phyloP scores from a whole-genome alignment of 768 basidiomycete genomes.

The Galerina marginata region DNA sequence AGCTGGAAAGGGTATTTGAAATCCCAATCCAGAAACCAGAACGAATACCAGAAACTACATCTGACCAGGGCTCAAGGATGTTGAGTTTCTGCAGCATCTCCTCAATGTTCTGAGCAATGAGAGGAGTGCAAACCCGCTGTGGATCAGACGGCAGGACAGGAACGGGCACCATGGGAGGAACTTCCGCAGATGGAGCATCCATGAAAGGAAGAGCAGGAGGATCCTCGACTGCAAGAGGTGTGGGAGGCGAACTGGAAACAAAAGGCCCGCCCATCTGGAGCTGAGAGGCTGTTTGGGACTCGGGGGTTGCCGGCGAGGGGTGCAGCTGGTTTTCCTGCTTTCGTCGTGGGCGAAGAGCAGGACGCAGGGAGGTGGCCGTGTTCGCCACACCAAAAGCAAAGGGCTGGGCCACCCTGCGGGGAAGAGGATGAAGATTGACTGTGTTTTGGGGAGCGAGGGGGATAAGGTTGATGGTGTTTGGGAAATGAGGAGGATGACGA shows the following conservation, averaged over 20 bases:
- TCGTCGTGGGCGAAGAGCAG: neutral
- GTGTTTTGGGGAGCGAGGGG: neutral
- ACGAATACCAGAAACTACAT: conserved; percentile 35
- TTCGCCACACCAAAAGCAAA: neutral
- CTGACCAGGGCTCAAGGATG: conserved; percentile 26
- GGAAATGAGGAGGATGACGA: no score
- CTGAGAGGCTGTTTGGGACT: conserved; percentile 13
- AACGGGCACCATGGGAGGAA: conserved; percentile 31
- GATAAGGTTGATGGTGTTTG: no score
- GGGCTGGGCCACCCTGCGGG: neutral
- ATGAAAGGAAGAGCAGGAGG: conserved; percentile 30
- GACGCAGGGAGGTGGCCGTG: neutral
- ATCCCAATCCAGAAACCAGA: conserved; percentile 44
- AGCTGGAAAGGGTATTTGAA: conserved; percentile 2
- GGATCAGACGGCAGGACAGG: conserved; percentile 35
- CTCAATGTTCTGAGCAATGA: conserved; percentile 20
- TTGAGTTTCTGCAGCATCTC: conserved; percentile 20
- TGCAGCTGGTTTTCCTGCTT: conserved; percentile 4
- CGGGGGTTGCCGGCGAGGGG: conserved; percentile 7
- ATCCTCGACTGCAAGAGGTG: conserved; percentile 22
- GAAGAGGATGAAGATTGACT: neutral
- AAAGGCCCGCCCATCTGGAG: conserved; percentile 19
- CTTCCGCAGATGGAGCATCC: conserved; percentile 35
- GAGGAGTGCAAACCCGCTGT: conserved; percentile 35
- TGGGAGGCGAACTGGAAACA: conserved; percentile 30